Evolutionary conservation across 352 stramenopile species (phyloP).

Genomic region (Thalassiosira sp.): DNA sequence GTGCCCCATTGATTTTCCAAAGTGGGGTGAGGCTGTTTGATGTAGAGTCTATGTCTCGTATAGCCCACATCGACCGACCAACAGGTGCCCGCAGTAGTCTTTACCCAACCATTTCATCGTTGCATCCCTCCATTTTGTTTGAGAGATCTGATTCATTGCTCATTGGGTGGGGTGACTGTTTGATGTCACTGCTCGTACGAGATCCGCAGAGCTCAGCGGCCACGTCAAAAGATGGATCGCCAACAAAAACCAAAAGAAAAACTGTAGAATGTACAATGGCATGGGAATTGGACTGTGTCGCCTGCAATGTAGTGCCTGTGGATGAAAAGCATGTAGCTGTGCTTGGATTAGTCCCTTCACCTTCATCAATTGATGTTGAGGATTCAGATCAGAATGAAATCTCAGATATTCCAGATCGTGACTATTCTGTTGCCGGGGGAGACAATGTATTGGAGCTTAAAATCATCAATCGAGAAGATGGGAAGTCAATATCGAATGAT

Average conservation of each 20-base stretch:
- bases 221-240: constrained; percentile 22
- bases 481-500: constrained; percentile 67
- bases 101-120: constrained; percentile 62
- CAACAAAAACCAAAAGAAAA: constrained; percentile 40
- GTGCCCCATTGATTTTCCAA: not conserved
- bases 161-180: constrained; percentile 80
- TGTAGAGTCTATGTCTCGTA: constrained; percentile 63
- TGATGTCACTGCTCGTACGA: constrained; percentile 61
- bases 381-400: constrained; percentile 18
- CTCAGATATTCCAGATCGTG: not conserved
- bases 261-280: constrained; percentile 72
- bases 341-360: constrained; percentile 62
- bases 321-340: constrained; percentile 73
- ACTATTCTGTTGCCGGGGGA: constrained; percentile 24
- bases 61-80: constrained; percentile 80
- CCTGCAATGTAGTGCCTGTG: constrained; percentile 69
- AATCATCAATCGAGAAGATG: constrained; percentile 67
- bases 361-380: constrained; percentile 10
- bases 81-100: constrained; percentile 58
- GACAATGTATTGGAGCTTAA: constrained; percentile 75
- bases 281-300: constrained; percentile 81
- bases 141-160: constrained; percentile 66
- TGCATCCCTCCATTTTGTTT: constrained; percentile 64
- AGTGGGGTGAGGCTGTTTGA: constrained; percentile 76
- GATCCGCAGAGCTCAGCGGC: constrained; percentile 20